Evolutionary conservation across 495 filamentous ascomycete genomes (phyloP), one percentile per base, ranked within the genome.

Genomic region (Oidiodendron maius): DNA sequence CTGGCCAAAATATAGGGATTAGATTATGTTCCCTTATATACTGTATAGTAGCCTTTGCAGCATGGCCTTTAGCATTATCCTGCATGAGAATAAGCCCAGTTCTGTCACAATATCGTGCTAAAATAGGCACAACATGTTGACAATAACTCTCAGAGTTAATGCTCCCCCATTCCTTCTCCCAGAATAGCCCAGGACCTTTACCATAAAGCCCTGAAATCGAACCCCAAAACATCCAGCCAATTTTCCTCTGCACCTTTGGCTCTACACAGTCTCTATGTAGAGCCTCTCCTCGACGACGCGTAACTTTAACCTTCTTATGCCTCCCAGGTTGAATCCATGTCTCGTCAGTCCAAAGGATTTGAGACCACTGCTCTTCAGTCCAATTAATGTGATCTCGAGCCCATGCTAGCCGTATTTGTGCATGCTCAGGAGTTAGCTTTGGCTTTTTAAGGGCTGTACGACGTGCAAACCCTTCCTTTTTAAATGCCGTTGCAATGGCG

Each of bases 341-440:
- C 37, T 68, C 54, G 48, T 68, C 49, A 23, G 48, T 59, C 61
- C 46, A 66, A 17, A 66, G 44, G 17, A 64, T 54, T n/a, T 40
- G 42, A 35, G 40, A 42, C 61, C 46, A 67, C 51, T 62, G 28
- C 23, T 61, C 40, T 21, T 48, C 23, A 13, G 56, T 59, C 58
- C 28, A 66, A 28, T 53, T 6, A 3, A 46, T 10, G 32, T 61
- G 26, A 6, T 56, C 55, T 17, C 39, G 6, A 17, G 52, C 61
- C 51, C 38, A 66, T 9, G 17, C 22, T 35, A 56, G 38, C 35
- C 57, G 45, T 20, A 30, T 32, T 2, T 16, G 1, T 51, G 23
- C 17, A 50, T 49, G 44, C 13, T 46, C 32, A 22, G 58, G 30
- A 13, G 51, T 38, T 11, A 58, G 20, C 34, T 45, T 36, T 34